Base-by-base conservation (phyloP, 225 moss, liverwort and hornwort genomes). In the Asterella californica region DNA sequence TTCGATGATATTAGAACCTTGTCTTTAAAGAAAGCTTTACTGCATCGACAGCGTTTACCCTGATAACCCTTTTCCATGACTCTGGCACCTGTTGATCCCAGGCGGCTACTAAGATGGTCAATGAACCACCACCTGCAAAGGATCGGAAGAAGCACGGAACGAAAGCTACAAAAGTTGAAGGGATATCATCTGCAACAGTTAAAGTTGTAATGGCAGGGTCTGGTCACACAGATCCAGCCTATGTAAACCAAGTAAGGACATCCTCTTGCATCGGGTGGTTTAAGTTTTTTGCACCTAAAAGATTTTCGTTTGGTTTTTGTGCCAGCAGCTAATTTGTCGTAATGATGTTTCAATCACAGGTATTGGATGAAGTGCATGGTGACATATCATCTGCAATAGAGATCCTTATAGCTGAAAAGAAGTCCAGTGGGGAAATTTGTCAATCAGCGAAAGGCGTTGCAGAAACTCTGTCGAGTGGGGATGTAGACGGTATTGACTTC, bases 381-480 rank as follows among this genome's bases (percentile, higher is more conserved):
- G 91, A 99, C 83, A 90, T 85, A 75, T 90, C 92, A 76, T 88
- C 90, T 27, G 95, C 95, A 12, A 87, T 93, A 82, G 95, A 93
- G 70, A 93, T 84, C 80, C 81, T 99, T 60, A 90, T 89, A 77
- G 93, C 92, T 61, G 97, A 95, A 78, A 81, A 67, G 34, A 75
- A 80, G 49, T 66, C 65, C 34, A 38, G 29, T 12, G 64, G 65
- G 19, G 78, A 65, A 30, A 78, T 65, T 14, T 61, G 14, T 78
- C 64, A 78, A 47, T 78, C 78, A 21, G 65, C 47, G 17, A 33
- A 50, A 32, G 38, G 65, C 48, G 21, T 25, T 9, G 32, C 36
- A 25, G 64, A 47, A 64, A 19, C 60, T 29, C 22, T 64, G 47
- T 46, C 78, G 9, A 45, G 42, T 27, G 47, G 29, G 64, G n/a